Base-by-base conservation (phyloP, 768 basidiomycete genomes). In the Exsudoporus frostii region DNA sequence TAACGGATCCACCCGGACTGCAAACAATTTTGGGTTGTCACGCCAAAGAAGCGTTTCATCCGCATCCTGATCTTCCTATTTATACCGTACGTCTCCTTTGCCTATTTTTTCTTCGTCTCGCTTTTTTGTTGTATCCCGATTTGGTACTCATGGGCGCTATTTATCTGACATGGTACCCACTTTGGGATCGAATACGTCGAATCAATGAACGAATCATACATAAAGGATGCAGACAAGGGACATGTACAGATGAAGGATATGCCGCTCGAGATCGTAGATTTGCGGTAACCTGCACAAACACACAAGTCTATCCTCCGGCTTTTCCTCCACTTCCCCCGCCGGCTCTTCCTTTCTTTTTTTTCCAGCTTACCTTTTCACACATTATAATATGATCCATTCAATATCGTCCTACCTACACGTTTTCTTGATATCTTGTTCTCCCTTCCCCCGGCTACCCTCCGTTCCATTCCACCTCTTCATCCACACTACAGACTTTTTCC, bases 1-100 rank as follows among this genome's bases (percentile, higher is more conserved):
- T 95, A 6, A 96, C 93, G 0, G 90, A 93, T 66, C 92, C 92
- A 0, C 88, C 85, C 0, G 93, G 93, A 3, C 68, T 97, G 36
- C 74, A 85, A 56, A 81, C 84, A 1, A 84, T 96, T 25, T 66
- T 88, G 29, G 69, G 73, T 0, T 95, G 93, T 65, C 75, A 67
- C 2, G 81, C 75, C 36, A 86, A 82, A 63, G 86, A 88, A 51
- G 83, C 89, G 1, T 94, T 94, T 66, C 92, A 95, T 67, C 90
- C 90, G 1, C 92, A 95, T 71, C 81, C 88, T 24, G 86, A 90
- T 62, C 58, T 82, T 36, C 89, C 90, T 7, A 92, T 93, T 65
- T 93, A 93, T 65, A 93, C 92, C 14, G 92, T 92, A 55, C 52
- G 85, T 78, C 14, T 50, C 32, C 11, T 3, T 36, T 25, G 4